Base-by-base conservation (phyloP, 148 eudicot species). In the Vaccinium corymbosum region DNA sequence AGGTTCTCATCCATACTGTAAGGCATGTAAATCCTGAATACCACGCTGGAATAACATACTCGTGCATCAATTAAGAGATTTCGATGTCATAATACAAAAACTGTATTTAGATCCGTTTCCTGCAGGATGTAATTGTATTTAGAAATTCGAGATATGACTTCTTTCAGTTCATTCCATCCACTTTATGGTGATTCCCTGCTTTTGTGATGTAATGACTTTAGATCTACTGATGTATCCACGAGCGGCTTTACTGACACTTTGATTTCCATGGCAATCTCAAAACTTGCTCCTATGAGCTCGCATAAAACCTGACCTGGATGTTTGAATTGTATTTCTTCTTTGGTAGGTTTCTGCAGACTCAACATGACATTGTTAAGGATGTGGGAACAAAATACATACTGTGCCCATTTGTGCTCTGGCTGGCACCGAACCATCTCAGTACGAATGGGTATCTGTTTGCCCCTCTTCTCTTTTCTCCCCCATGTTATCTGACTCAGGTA, bases 331-430 rank as follows among this genome's bases (percentile, higher is more conserved):
- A 15, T 82, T 75, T 79, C 55, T 68, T 84, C 17, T 78, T 68
- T 55, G 56, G 56, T 46, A 84, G 86, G 86, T 66, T 84, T 79
- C 78, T 49, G 82, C 70, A 42, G 82, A 42, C 12, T 19, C 66
- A 71, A 77, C 55, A 19, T 17, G 64, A n/a, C 80, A 59, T 59
- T 38, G 19, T 53, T 15, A 79, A 20, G 62, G 71, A 82, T 13
- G 22, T 35, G 61, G 75, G 51, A 78, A 38, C 59, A n/a, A 19
- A 77, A 72, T 66, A 66, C 20, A 0, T n/a, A 38, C 1, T 49
- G 76, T 66, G 27, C 38, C 70, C 38, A 22, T 32, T 55, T 56
- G 32, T 3, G 57, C 27, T 7, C 29, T 32, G 64, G 81, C 20
- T 42, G 53, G 55, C 32, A 76, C 16, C 9, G 27, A 15, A 20